These are phyloP conservation scores for Cantharellus cinnabarinus DNA, from an alignment of 768 basidiomycete genomes.

Conservation along the genomic window DNA sequence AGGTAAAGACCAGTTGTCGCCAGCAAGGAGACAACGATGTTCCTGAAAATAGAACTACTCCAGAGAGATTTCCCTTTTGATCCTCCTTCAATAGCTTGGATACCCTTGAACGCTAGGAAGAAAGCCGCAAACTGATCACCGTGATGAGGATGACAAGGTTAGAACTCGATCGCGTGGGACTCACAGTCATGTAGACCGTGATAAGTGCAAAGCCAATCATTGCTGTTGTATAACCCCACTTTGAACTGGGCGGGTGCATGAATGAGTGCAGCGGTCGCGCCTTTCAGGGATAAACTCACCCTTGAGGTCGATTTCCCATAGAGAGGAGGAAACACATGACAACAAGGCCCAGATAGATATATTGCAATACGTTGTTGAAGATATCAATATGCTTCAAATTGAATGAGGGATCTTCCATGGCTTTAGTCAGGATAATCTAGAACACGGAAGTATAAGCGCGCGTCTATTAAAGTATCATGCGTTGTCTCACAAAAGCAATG, in stretches of 20 bases:
- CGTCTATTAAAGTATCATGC: background rate
- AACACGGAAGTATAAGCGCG: background rate
- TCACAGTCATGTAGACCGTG: constrained; percentile 90
- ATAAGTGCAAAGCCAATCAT: constrained; percentile 77
- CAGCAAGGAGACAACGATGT: constrained; percentile 66
- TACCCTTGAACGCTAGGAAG: constrained; percentile 64
- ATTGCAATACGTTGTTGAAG: constrained; percentile 61
- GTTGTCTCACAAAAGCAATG: constrained; percentile 44
- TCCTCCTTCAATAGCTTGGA: constrained; percentile 33
- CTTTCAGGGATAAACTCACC: constrained; percentile 18
- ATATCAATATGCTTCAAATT: constrained; percentile 35
- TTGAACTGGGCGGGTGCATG: constrained; percentile 20
- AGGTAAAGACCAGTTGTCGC: constrained; percentile 86
- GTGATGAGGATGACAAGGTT: background rate
- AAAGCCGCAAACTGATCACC: constrained; percentile 43
- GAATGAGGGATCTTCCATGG: constrained; percentile 48
- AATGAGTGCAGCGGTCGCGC: background rate
- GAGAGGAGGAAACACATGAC: constrained; percentile 75
- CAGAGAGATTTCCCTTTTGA: constrained; percentile 36
- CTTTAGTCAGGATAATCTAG: constrained; percentile 39
- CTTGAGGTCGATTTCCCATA: constrained; percentile 82
- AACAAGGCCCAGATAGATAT: constrained; percentile 73
- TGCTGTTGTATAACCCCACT: constrained; percentile 67
- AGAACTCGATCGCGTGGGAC: constrained; percentile 11
- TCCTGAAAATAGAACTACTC: constrained; percentile 58